Evolutionary conservation across 2,329 filamentous ascomycete genomes (phyloP), one percentile per base, ranked within the genome.

Genomic region (Penicillium decumbens): DNA sequence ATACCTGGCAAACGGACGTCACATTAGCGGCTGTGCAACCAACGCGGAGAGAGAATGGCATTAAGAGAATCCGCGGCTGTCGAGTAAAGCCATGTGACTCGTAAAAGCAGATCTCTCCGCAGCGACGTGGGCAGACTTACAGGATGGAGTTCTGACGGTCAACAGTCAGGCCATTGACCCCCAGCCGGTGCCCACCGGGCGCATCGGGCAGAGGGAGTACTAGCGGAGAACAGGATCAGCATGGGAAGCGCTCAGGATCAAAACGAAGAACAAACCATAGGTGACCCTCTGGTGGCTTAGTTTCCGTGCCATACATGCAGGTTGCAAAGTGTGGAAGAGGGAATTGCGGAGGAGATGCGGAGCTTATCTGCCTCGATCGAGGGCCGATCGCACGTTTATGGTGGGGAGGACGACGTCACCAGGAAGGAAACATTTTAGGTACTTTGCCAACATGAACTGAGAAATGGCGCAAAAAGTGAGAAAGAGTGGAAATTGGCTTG

Each of bases 81-180:
- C 35, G 27, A 4, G 6, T 23, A 29, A 23, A 15, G 15, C 1
- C 25, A 20, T 20, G 20, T 25, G 30, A 8, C 6, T 29, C 18
- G 41, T 2, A 20, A 3, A 10, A 28, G 13, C 15, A 32, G 30
- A 50, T 39, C 15, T 20, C 40, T 29, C 20, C 18, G 45, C 27
- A 27, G 33, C n/a, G n/a, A 33, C 6, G 45, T 35, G 44, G 37
- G 45, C 28, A 35, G 10, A 48, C 87, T 78, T 78, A 96, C 90
- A 98, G 80, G 54, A 95, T 90, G 48, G 86, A 88, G 70, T 87
- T 88, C 59, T 85, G 79, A 54, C 80, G 77, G 72, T 97, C 93
- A 57, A 96, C 85, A 45, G 89, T 89, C 53, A 98, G 82, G 55
- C 92, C 91, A 77, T 97, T 96, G 61, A 98, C 89, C 57, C 93